Percentiles rank a stretch among this genome's conserved stretches.
phyloP scores from a whole-genome alignment of 352 stramenopile genomes.

The Thraustotheca clavata region DNA sequence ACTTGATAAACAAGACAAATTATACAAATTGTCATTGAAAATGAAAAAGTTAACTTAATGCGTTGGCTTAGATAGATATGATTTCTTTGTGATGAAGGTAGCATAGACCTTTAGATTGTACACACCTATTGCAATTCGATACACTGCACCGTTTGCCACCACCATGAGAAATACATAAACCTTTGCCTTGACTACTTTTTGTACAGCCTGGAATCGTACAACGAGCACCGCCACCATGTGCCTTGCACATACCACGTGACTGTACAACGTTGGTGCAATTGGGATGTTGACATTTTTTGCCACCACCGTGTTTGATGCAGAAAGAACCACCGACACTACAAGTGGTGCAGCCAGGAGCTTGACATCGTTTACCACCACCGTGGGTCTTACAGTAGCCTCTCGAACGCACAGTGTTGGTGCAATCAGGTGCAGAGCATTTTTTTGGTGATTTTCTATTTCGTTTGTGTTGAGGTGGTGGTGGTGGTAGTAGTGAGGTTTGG shows the following conservation, averaged over 20 bases:
- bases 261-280: conserved; percentile 76
- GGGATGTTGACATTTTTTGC: conserved; percentile 68
- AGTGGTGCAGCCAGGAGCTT: conserved; percentile 51
- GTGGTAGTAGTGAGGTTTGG: too few relatives aligned
- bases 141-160: conserved; percentile 75
- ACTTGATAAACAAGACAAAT: conserved; percentile 13
- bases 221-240: conserved; percentile 66
- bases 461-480: conserved; percentile 6
- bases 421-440: conserved; percentile 68
- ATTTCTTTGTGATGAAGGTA: too few relatives aligned
- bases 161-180: conserved; percentile 73
- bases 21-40: too few relatives aligned
- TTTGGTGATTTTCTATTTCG: conserved; percentile 49
- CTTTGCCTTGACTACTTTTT: conserved; percentile 80
- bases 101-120: conserved; percentile 69
- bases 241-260: conserved; percentile 71
- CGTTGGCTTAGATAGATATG: too few relatives aligned
- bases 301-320: conserved; percentile 74
- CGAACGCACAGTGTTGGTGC: conserved; percentile 64
- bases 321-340: conserved; percentile 73
- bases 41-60: too few relatives aligned
- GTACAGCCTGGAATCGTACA: conserved; percentile 73
- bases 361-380: conserved; percentile 61
- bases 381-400: conserved; percentile 74
- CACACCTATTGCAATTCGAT: conserved; percentile 77